phyloP scores from a whole-genome alignment of 139 green algal genomes.

The Monoraphidium neglectum region DNA sequence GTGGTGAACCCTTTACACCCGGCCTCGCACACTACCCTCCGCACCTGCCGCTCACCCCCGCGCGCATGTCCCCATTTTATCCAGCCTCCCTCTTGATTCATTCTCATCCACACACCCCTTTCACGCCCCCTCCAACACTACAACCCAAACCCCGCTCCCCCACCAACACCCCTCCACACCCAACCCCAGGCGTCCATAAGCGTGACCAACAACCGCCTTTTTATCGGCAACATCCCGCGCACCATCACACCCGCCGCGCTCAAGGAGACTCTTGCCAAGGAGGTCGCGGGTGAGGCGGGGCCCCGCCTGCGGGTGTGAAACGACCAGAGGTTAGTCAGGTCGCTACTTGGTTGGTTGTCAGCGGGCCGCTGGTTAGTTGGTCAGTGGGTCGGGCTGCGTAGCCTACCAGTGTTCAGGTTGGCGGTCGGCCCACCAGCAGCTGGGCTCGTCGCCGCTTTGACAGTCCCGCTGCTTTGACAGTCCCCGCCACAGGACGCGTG shows the following conservation, averaged over 20 bases:
- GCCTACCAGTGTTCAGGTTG: not conserved
- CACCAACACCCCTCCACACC: too few species aligned
- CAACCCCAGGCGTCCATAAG: too few species aligned
- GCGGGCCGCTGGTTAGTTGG: not conserved
- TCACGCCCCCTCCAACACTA: too few species aligned
- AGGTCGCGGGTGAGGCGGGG: constrained; percentile 13
- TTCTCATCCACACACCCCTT: too few species aligned
- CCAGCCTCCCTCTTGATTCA: too few species aligned
- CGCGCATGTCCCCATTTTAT: too few species aligned
- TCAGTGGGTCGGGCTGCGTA: not conserved
- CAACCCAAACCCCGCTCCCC: too few species aligned
- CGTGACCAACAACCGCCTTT: constrained; percentile 93
- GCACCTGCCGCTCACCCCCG: too few species aligned
- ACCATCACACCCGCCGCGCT: constrained; percentile 59
- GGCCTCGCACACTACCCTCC: too few species aligned
- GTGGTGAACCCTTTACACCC: too few species aligned
- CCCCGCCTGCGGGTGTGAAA: not conserved
- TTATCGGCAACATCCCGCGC: constrained; percentile 83
- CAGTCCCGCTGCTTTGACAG: too few species aligned
- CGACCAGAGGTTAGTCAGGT: not conserved
- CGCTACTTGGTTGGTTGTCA: not conserved
- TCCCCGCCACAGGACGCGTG: too few species aligned
- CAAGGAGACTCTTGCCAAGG: constrained; percentile 26
- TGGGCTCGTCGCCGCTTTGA: not conserved
- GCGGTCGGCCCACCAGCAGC: not conserved